Conservation (phyloP, 352 stramenopile species). For the Phytophthora vignae region DNA sequence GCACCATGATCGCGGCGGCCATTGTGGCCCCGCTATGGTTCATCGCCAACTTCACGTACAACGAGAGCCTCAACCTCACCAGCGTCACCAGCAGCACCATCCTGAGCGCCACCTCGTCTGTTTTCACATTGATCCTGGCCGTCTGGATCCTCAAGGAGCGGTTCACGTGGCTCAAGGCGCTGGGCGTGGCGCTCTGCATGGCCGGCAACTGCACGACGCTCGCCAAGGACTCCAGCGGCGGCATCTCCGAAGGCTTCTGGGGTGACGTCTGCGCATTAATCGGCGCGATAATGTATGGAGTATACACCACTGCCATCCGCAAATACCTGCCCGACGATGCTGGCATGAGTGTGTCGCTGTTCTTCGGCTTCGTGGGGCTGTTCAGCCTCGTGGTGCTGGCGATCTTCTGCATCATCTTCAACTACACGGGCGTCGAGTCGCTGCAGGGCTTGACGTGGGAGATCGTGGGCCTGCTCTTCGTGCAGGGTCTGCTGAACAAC, state of each 20-base stretch:
- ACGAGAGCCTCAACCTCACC: conserved; percentile 92
- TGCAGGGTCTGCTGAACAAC: conserved; percentile 96
- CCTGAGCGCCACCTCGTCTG: conserved; percentile 92
- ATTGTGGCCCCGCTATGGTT: conserved; percentile 95
- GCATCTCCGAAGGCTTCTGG: conserved; percentile 51
- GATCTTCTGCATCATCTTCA: conserved; percentile 85
- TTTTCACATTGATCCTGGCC: conserved; percentile 95
- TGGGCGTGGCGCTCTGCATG: conserved; percentile 92
- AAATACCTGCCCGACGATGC: conserved; percentile 81
- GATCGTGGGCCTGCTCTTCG: conserved; percentile 86
- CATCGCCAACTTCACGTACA: conserved; percentile 96
- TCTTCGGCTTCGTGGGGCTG: conserved; percentile 97
- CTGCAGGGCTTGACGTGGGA: conserved; percentile 70
- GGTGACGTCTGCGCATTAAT: conserved; percentile 78
- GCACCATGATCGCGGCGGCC: conserved; percentile 52
- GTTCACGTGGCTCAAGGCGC: conserved; percentile 84
- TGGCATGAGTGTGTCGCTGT: conserved; percentile 92
- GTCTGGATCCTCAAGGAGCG: conserved; percentile 84
- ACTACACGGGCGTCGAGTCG: conserved; percentile 75
- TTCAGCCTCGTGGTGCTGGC: conserved; percentile 94
- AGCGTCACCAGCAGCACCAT: conserved; percentile 96
- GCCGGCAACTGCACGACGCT: conserved; percentile 90
- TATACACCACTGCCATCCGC: conserved; percentile 94
- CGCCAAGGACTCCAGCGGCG: conserved; percentile 69
- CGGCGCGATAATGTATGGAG: conserved; percentile 92